Conservation (phyloP, 2,329 filamentous ascomycete genomes). For the Colletotrichum ledebouriae region DNA sequence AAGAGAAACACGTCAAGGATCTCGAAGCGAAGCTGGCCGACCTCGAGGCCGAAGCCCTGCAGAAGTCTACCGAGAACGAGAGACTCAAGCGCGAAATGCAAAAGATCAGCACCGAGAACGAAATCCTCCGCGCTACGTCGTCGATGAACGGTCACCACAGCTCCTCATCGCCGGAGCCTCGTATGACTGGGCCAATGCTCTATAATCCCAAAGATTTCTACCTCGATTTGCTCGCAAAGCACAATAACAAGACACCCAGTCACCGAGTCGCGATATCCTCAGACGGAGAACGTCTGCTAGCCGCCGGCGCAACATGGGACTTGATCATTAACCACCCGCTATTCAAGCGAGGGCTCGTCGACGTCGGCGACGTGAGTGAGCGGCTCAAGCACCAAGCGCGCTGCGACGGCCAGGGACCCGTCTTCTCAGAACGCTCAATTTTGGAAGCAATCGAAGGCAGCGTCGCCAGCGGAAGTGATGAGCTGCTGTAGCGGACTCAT, state of each 20-base stretch:
- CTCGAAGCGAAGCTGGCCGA: conserved; percentile 86
- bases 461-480: conserved; percentile 81
- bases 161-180: conserved; percentile 61
- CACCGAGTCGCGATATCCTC: conserved; percentile 78
- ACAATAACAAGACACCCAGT: conserved; percentile 73
- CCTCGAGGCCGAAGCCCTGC: conserved; percentile 80
- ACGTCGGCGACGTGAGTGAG: conserved; percentile 86
- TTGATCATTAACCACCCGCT: conserved; percentile 85
- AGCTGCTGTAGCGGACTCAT: conserved; percentile 65
- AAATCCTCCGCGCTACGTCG: conserved; percentile 88
- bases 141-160: conserved; percentile 52
- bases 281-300: conserved; percentile 77
- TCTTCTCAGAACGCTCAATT: conserved; percentile 85
- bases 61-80: conserved; percentile 86
- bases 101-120: conserved; percentile 89
- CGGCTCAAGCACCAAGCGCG: conserved; percentile 79
- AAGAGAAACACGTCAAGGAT: conserved; percentile 94
- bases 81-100: conserved; percentile 86
- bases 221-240: conserved; percentile 70
- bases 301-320: conserved; percentile 88
- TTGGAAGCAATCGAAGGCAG: conserved; percentile 82
- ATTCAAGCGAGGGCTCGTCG: conserved; percentile 81
- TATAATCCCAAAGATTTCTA: conserved; percentile 82
- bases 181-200: conserved; percentile 75
- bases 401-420: conserved; percentile 90